Base-by-base conservation (phyloP, 768 basidiomycete genomes). In the Phaffia australis region DNA sequence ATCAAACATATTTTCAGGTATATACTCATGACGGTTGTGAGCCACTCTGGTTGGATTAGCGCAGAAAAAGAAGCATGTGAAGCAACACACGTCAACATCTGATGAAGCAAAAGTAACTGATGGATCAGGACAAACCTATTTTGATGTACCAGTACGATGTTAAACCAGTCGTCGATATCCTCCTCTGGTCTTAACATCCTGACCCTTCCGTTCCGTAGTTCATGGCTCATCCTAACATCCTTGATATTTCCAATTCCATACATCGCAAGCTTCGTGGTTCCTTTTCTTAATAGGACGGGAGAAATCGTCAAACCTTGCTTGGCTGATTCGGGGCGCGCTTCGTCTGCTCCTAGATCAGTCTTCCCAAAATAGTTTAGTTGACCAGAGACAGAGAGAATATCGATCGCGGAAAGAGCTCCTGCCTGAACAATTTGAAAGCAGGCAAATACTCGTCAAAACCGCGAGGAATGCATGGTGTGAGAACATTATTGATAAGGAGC, bases 291-390 rank as follows among this genome's bases (percentile, higher is more conserved):
- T 15, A 98, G 83, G n/a, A 97, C 84, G 0, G 94, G 95, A 62
- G 85, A 82, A 69, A 98, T 84, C 25, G 85, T 84, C 66, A 98
- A 89, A 3, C 93, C 94, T 19, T 75, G 69, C n/a, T 71, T 70
- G 27, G 62, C 55, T 1, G 67, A 81, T 21, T 81, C 77, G 0
- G 86, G 83, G 7, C 84, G 83, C 27, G 81, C 81, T 65, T 89
- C 87, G 50, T 83, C 82, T 19, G 76, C 70, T 4, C 89, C 86
- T 0, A 99, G 80, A 73, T 98, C 93, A 64, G 93, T 82, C 75
- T 97, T 95, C 35, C 95, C 95, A 81, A 99, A 97, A 76, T 99
- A 98, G 76, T 98, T 99, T 71, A 99, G 76, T 18, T 98, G 82
- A 4, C 95, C 95, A 0, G 89, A 84, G 21, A 90, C 93, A 1